Conservation (phyloP, 495 filamentous ascomycete species). For the Bombardia bombarda region DNA sequence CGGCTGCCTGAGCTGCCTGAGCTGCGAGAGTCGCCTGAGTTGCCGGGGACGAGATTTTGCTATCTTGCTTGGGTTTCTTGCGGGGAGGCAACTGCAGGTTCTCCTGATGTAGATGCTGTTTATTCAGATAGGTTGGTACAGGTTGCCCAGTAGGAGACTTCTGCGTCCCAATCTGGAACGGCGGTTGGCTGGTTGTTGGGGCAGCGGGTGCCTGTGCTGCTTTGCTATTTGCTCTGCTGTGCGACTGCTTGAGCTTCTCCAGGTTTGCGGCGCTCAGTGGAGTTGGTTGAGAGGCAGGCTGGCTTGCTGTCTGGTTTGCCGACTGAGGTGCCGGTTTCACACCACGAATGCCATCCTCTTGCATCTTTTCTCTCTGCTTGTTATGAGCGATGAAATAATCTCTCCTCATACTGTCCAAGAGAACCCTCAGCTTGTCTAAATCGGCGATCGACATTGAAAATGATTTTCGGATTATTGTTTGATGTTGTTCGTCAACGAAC, state of each 20-base stretch:
- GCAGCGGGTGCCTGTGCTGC: conserved; percentile 47
- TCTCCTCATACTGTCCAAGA: conserved; percentile 15
- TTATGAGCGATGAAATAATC: conserved; percentile 13
- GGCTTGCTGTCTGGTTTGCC: conserved; percentile 6
- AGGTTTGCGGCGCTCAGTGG: conserved; percentile 61
- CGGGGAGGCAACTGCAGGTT: conserved; percentile 41
- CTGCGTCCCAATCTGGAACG: conserved; percentile 59
- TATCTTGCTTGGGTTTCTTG: conserved; percentile 40
- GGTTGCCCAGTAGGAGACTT: conserved; percentile 68
- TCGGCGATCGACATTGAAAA: conserved; percentile 53
- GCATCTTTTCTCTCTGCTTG: too few relatives aligned
- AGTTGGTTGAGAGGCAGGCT: conserved; percentile 29
- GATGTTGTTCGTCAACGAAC: conserved; percentile 44
- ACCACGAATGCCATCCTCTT: too few relatives aligned
- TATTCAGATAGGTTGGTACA: conserved; percentile 31
- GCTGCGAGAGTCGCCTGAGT: too few relatives aligned
- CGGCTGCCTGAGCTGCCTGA: conserved; percentile 21
- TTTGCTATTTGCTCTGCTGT: conserved; percentile 34
- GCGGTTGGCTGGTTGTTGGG: conserved; percentile 56
- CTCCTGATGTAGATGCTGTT: conserved; percentile 36
- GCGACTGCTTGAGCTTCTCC: conserved; percentile 48
- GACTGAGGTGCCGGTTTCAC: conserved; percentile 4
- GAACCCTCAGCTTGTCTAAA: conserved; percentile 39
- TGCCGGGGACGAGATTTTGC: conserved; percentile 14
- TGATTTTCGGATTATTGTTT: conserved; percentile 34